Conservation (phyloP, 257 asterid genomes). For the Hygrophila difformis region DNA sequence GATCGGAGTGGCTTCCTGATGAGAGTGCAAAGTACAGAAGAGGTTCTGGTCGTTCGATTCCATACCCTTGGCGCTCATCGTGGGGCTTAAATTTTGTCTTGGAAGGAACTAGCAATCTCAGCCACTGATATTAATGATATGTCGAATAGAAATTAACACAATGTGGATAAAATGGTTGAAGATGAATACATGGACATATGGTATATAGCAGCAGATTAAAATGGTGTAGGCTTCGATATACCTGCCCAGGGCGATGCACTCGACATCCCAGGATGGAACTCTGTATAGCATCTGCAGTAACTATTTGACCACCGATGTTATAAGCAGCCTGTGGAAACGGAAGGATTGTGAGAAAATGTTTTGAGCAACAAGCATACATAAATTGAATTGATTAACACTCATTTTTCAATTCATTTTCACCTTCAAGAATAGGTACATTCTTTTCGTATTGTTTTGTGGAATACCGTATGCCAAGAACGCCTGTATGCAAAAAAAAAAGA, state of each 20-base stretch:
- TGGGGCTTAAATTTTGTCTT: slow-evolving; percentile 69
- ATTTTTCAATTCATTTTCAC: slow-evolving; percentile 19
- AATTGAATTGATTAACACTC: too few relatives aligned
- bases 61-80: slow-evolving; percentile 65
- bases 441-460: slow-evolving; percentile 79
- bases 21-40: slow-evolving; percentile 93
- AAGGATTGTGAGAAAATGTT: background rate
- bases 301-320: slow-evolving; percentile 74
- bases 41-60: slow-evolving; percentile 67
- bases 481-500: too few relatives aligned
- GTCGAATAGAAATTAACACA: background rate
- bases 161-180: too few relatives aligned
- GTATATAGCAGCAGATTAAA: background rate
- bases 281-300: slow-evolving; percentile 90
- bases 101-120: slow-evolving; percentile 65
- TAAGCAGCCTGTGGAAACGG: slow-evolving; percentile 72
- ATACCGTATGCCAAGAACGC: slow-evolving; percentile 89
- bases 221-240: background rate
- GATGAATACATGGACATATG: background rate
- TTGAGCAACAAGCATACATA: background rate
- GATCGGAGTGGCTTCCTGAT: slow-evolving; percentile 92
- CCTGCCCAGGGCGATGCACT: slow-evolving; percentile 87
- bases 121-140: slow-evolving; percentile 45
- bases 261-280: slow-evolving; percentile 78
- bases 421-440: slow-evolving; percentile 81